Evolutionary conservation across 805 yeast species (phyloP).

Genomic region (Candida caryicola): DNA sequence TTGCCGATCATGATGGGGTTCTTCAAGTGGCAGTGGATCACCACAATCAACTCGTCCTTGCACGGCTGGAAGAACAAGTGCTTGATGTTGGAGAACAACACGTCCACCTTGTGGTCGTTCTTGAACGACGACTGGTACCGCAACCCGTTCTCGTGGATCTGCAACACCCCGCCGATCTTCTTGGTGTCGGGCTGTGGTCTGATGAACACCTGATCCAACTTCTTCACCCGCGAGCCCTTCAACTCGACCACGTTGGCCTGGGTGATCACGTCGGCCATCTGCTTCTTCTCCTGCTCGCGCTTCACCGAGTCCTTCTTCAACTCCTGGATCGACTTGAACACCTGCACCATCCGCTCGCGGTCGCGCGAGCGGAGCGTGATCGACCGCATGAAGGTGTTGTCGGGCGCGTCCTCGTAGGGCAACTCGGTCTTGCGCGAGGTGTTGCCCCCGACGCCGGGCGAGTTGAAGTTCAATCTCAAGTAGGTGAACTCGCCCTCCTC

Average conservation of each 20-base stretch:
- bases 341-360: slow-evolving; percentile 86
- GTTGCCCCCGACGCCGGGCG: slow-evolving; percentile 84
- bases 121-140: slow-evolving; percentile 86
- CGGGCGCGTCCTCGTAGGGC: slow-evolving; percentile 87
- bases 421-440: slow-evolving; percentile 69
- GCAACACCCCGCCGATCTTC: slow-evolving; percentile 85
- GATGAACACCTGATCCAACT: slow-evolving; percentile 83
- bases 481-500: slow-evolving; percentile 96
- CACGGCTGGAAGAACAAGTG: slow-evolving; percentile 95
- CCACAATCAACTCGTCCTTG: slow-evolving; percentile 88
- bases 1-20: slow-evolving; percentile 94
- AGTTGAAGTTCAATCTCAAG: slow-evolving; percentile 83
- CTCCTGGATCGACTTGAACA: slow-evolving; percentile 84
- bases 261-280: slow-evolving; percentile 88
- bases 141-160: slow-evolving; percentile 94
- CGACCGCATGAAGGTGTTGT: slow-evolving; percentile 82
- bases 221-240: slow-evolving; percentile 78
- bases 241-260: slow-evolving; percentile 86
- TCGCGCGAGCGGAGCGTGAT: slow-evolving; percentile 87
- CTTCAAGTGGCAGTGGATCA: slow-evolving; percentile 89
- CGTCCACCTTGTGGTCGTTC: slow-evolving; percentile 82
- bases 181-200: slow-evolving; percentile 98
- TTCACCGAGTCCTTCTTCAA: slow-evolving; percentile 89
- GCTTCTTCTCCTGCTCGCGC: slow-evolving; percentile 86
- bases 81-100: slow-evolving; percentile 84